phyloP scores from a whole-genome alignment of 306 rosid genomes.

The Pueraria montana region DNA sequence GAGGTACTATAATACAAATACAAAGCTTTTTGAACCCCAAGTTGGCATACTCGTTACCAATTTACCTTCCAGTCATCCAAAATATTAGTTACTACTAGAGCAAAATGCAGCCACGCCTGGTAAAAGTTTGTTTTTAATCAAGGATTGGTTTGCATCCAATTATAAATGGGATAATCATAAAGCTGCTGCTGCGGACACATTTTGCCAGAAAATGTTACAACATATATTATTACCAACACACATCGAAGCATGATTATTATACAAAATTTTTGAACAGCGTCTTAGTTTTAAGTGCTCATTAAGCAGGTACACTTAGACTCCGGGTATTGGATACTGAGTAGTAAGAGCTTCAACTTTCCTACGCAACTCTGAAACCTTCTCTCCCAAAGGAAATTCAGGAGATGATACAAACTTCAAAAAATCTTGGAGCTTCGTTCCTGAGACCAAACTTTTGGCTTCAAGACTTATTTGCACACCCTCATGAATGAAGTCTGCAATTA shows the following conservation, averaged over 20 bases:
- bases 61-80: not conserved
- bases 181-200: not conserved
- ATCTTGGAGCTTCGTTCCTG: slow-evolving; percentile 89
- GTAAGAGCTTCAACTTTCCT: slow-evolving; percentile 85
- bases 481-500: slow-evolving; percentile 79
- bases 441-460: slow-evolving; percentile 70
- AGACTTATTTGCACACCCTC: slow-evolving; percentile 83
- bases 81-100: not conserved
- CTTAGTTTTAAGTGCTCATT: slow-evolving; percentile 22
- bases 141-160: not conserved
- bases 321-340: slow-evolving; percentile 81
- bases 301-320: slow-evolving; percentile 58
- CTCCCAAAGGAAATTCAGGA: slow-evolving; percentile 69
- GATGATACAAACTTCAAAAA: slow-evolving; percentile 73
- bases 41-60: not conserved
- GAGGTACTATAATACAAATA: not conserved
- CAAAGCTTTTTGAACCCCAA: not conserved
- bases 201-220: slow-evolving; percentile 1
- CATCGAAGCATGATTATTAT: slow-evolving; percentile 24
- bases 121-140: not conserved
- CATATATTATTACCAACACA: slow-evolving; percentile 8
- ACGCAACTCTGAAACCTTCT: slow-evolving; percentile 65
- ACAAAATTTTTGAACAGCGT: slow-evolving; percentile 40
- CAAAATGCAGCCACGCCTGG: not conserved
- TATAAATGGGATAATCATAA: slow-evolving; percentile 10